These are phyloP conservation scores for Paraphaeosphaeria sporulosa DNA, from an alignment of 2,329 filamentous ascomycete genomes.

Conservation along the genomic window DNA sequence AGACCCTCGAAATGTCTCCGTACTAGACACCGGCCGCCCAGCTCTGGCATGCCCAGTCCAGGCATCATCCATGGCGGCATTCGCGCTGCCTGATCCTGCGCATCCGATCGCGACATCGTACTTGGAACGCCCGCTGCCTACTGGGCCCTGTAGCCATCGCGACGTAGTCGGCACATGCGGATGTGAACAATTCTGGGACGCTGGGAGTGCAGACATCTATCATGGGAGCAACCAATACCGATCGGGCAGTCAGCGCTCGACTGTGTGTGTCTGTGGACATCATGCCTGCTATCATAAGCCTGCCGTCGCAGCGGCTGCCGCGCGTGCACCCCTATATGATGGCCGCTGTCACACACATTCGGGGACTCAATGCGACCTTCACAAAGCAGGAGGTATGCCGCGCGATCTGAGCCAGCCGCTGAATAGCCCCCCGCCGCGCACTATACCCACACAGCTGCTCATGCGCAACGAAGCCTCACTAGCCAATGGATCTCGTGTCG, in stretches of 20 bases:
- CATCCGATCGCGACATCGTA: constrained; percentile 23
- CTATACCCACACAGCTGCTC: constrained; percentile 22
- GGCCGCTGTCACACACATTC: constrained; percentile 23
- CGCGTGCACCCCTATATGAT: constrained; percentile 22
- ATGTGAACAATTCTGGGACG: constrained; percentile 62
- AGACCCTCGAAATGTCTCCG: constrained; percentile 37
- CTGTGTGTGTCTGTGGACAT: constrained; percentile 63
- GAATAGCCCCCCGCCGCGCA: constrained; percentile 1
- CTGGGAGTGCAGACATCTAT: constrained; percentile 42
- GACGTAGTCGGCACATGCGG: constrained; percentile 60
- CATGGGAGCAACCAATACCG: constrained; percentile 35
- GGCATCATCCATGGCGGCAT: constrained; percentile 45
- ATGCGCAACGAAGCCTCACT: constrained; percentile 25
- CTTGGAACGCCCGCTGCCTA: constrained; percentile 52
- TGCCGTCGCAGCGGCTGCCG: constrained; percentile 16
- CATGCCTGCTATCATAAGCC: constrained; percentile 63
- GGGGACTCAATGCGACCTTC: constrained; percentile 24
- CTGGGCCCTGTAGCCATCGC: constrained; percentile 61
- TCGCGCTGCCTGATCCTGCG: constrained; percentile 33
- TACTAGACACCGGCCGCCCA: constrained; percentile 35
- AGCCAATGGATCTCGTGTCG: constrained; percentile 28
- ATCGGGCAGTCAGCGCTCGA: constrained; percentile 40
- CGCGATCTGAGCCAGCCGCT: constrained; percentile 17
- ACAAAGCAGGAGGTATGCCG: constrained; percentile 16
- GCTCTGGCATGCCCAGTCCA: constrained; percentile 41